Evolutionary conservation across 2,329 filamentous ascomycete species (phyloP), one percentile per base, ranked within the genome.

Genomic region (Drechslerella dactyloides): DNA sequence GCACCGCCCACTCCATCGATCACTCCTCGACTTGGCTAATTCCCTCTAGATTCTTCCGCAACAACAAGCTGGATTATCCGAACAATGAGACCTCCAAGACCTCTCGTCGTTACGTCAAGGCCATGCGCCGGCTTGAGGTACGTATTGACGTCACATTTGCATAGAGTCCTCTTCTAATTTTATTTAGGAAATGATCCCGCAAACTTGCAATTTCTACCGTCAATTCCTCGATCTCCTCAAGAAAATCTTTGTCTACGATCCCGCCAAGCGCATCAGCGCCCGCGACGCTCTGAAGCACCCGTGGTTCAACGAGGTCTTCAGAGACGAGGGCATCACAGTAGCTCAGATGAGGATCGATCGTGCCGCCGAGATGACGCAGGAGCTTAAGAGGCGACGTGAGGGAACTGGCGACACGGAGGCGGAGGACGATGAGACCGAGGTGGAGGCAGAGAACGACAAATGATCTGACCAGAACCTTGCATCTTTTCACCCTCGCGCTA

Each of bases 181-280:
- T 48, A 19, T n/a, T 40, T 17, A 89, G 87, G 86, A 89, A 73
- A 88, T 89, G 58, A 87, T 89, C 44, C 87, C 86, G 0, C 69
- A 73, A 55, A 81, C 81, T 3, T 85, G 81, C 74, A 81, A 81
- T 11, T 89, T 89, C 78, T 81, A 87, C 65, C 82, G 82, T 69
- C 84, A 86, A 73, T 89, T 89, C 75, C 79, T 88, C 53, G 86
- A 89, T 77, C 81, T 89, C 8, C 79, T 89, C 6, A 82, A 83
- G 75, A 87, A 85, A 78, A 89, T 89, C 54, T 89, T 89, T 75
- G 84, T 89, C 33, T 89, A 89, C 77, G 87, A 89, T 68, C 86
- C 87, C 10, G 80, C 81, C 3, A 84, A 86, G 64, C 85, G 87
- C 51, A 89, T 89, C 73, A 88, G 86, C 2, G 87, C 87, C 21